Conservation (phyloP, 2,329 filamentous ascomycete genomes). For the Colletotrichum lini region DNA sequence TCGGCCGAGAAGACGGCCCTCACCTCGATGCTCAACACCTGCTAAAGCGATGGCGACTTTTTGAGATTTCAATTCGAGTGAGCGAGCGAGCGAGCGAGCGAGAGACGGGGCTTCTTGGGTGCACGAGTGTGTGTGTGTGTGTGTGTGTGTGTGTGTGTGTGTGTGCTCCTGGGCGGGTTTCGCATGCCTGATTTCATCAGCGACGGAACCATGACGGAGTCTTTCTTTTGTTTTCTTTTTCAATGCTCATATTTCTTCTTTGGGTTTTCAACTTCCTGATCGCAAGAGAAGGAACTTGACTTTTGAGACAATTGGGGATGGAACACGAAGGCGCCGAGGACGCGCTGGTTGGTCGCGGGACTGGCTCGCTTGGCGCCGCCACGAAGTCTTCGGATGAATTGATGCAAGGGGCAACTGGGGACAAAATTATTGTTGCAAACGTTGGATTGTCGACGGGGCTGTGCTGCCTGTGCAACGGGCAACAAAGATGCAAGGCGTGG, state of each 20-base stretch:
- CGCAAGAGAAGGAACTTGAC: not conserved
- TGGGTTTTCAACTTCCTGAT: conserved; percentile 12
- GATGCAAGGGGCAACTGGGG: conserved; percentile 13
- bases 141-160: too few relatives aligned
- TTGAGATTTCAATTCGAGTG: conserved; percentile 4
- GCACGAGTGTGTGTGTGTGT: not conserved
- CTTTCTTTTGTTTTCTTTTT: not conserved
- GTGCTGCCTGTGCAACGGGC: not conserved
- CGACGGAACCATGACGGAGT: not conserved
- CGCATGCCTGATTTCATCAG: conserved; percentile 10
- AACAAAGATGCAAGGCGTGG: not conserved
- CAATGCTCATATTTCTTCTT: not conserved
- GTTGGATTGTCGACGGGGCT: not conserved
- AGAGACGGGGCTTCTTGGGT: not conserved
- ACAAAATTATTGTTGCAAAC: conserved; percentile 21
- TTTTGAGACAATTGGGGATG: not conserved
- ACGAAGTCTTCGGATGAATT: conserved; percentile 23
- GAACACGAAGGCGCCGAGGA: conserved; percentile 12
- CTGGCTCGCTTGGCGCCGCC: conserved; percentile 20
- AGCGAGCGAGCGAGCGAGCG: not conserved
- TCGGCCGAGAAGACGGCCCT: conserved; percentile 80
- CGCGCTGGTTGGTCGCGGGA: conserved; percentile 12
- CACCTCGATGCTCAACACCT: conserved; percentile 74
- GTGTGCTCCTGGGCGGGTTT: not conserved
- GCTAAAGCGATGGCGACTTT: conserved; percentile 55